Percentiles rank a stretch among this genome's conserved stretches.
Conservation (phyloP, 805 yeast genomes). For the Wickerhamomyces ciferrii region DNA sequence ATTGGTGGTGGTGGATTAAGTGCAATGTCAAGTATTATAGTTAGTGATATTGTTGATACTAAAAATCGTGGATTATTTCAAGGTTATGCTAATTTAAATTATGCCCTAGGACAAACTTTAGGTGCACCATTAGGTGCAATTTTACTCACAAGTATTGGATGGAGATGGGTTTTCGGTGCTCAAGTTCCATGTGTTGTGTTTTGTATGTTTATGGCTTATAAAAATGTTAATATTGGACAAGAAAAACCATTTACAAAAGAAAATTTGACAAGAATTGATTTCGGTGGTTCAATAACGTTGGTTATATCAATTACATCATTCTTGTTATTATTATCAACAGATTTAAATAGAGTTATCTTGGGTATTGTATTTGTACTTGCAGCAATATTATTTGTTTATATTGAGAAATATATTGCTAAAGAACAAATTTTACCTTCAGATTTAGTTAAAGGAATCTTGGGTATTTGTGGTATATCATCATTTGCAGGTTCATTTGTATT, state of each 20-base stretch:
- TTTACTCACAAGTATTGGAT: slow-evolving; percentile 27
- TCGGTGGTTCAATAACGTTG: slow-evolving; percentile 30
- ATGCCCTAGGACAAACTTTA: slow-evolving; percentile 30
- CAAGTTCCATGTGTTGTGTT: slow-evolving; percentile 30
- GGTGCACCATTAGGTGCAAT: slow-evolving; percentile 37
- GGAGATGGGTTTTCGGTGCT: slow-evolving; percentile 35
- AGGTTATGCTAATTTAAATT: slow-evolving; percentile 38
- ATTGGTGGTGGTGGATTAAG: slow-evolving; percentile 53
- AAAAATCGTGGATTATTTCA: slow-evolving; percentile 47
- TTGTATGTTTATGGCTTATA: slow-evolving; percentile 20
- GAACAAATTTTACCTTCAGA: slow-evolving; percentile 32
- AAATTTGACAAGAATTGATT: slow-evolving; percentile 29
- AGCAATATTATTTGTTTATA: slow-evolving; percentile 18
- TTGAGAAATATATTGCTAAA: slow-evolving; percentile 29
- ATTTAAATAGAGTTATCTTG: slow-evolving; percentile 1
- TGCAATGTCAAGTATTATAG: slow-evolving; percentile 44
- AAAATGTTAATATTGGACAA: slow-evolving; percentile 4
- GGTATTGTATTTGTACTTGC: slow-evolving; percentile 4
- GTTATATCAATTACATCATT: slow-evolving; percentile 24
- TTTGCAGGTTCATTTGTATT: background rate
- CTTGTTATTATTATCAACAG: slow-evolving; percentile 25
- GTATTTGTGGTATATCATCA: slow-evolving; percentile 24
- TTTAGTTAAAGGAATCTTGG: slow-evolving; percentile 29
- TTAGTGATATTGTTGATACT: slow-evolving; percentile 47
- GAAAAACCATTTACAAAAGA: slow-evolving; percentile 14